A percentile compares a stretch with the other conserved stretches of the same genome.
Conservation (phyloP, 1,284 basidiomycete species). For the Leccinum pachyderme region DNA sequence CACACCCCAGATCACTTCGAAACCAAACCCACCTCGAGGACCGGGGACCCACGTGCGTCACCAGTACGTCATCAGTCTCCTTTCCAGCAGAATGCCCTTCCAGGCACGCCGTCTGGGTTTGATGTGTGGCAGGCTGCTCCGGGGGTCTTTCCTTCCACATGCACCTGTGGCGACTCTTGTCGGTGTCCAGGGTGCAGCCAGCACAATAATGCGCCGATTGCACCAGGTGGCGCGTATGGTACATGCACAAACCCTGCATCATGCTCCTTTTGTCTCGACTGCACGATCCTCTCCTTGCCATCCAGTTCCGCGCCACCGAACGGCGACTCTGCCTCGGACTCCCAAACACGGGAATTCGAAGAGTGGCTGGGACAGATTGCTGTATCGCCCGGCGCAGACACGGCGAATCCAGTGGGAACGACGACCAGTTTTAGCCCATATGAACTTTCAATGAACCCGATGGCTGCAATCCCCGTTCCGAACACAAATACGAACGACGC, state of each 20-base stretch:
- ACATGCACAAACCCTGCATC: conserved; percentile 44
- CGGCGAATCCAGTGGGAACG: conserved; percentile 16
- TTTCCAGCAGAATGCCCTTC: conserved; percentile 13
- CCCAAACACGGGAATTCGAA: conserved; percentile 41
- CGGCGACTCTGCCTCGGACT: conserved; percentile 20
- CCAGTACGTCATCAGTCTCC: conserved; percentile 18
- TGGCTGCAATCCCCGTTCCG: conserved; percentile 15
- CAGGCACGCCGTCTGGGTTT: conserved; percentile 18
- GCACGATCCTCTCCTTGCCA: conserved; percentile 50
- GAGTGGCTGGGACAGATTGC: conserved; percentile 49
- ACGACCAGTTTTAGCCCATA: conserved; percentile 24
- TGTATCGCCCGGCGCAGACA: conserved; percentile 13
- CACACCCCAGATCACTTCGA: conserved; percentile 35
- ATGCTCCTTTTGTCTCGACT: conserved; percentile 60
- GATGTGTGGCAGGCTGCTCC: conserved; percentile 26
- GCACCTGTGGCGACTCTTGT: conserved; percentile 54
- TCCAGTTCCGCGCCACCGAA: conserved; percentile 30
- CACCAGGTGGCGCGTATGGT: conserved; percentile 33
- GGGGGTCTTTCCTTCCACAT: conserved; percentile 37
- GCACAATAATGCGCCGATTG: conserved; percentile 39
- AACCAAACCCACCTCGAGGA: conserved; percentile 18
- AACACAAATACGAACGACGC: conserved; percentile 9
- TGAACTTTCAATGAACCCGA: conserved; percentile 28
- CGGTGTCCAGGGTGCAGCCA: conserved; percentile 52
- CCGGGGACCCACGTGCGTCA: conserved; percentile 19